These are phyloP conservation scores for Sporothrix sp. DNA, from an alignment of 2,329 filamentous ascomycete genomes.

Conservation along the genomic window DNA sequence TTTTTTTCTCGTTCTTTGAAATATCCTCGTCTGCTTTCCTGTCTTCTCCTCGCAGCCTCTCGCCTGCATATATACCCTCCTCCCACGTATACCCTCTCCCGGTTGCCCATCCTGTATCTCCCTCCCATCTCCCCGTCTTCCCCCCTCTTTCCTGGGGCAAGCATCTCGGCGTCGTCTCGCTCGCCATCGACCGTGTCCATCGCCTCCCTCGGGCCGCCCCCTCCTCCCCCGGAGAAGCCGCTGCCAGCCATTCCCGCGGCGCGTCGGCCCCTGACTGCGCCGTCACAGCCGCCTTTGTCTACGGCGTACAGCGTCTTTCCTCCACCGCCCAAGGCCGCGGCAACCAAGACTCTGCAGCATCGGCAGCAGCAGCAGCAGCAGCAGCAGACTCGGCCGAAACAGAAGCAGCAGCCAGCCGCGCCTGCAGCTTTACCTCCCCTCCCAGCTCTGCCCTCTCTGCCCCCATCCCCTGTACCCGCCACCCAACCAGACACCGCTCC, in stretches of 20 bases:
- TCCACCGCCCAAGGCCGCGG: neutral
- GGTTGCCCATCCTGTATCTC: constrained; percentile 5
- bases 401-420: no score
- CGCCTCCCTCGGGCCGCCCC: neutral
- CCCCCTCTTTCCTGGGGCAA: neutral
- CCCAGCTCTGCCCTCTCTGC: neutral
- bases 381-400: no score
- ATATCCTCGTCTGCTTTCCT: neutral
- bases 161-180: neutral
- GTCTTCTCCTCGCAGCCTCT: neutral
- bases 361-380: no score
- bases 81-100: no score
- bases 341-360: neutral
- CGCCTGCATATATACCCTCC: neutral
- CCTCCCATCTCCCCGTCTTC: constrained; percentile 5
- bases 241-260: neutral
- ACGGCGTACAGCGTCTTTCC: neutral
- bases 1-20: neutral
- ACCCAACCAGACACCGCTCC: neutral
- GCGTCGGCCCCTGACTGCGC: neutral
- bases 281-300: neutral
- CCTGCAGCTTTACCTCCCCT: neutral
- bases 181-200: neutral
- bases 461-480: neutral
- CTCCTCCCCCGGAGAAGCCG: neutral